These are phyloP conservation scores for Sindora glabra DNA, from an alignment of 306 rosid species.

Conservation along the genomic window DNA sequence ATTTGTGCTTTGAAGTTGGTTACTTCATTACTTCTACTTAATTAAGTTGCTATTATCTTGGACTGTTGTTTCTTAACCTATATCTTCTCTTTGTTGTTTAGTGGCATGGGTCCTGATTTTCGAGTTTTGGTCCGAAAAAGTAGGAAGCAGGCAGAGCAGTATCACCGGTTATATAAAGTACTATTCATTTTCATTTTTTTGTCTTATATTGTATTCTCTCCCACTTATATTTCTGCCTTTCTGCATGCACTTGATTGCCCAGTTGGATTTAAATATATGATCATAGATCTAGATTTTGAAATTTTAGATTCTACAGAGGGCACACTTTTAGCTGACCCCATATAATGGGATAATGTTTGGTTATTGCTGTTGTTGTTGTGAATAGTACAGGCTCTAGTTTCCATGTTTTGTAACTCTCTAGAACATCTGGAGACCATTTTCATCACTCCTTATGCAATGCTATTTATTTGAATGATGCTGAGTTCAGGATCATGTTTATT, in stretches of 20 bases:
- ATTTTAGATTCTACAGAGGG: background rate
- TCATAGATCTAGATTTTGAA: background rate
- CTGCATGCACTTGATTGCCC: background rate
- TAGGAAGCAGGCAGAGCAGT: conserved; percentile 95
- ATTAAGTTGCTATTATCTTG: background rate
- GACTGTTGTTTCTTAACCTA: background rate
- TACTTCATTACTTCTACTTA: background rate
- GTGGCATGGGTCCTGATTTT: conserved; percentile 99
- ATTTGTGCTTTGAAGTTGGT: background rate
- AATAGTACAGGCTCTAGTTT: too few relatives aligned
- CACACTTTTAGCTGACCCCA: too few relatives aligned
- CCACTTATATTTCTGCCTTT: background rate
- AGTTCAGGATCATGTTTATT: background rate
- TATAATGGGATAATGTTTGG: too few relatives aligned
- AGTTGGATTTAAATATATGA: background rate
- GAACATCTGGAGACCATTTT: background rate
- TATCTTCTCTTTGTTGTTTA: conserved; percentile 25
- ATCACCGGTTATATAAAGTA: conserved; percentile 85
- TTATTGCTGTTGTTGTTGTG: too few relatives aligned
- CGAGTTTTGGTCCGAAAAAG: conserved; percentile 92
- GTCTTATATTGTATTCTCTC: background rate
- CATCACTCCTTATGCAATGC: background rate
- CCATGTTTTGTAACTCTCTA: background rate
- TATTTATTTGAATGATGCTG: background rate
- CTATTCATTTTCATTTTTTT: background rate